A percentile compares a stretch with the other conserved stretches of the same genome.
phyloP scores from a whole-genome alignment of 805 yeast genomes.

The Saccharomycopsis microspora region DNA sequence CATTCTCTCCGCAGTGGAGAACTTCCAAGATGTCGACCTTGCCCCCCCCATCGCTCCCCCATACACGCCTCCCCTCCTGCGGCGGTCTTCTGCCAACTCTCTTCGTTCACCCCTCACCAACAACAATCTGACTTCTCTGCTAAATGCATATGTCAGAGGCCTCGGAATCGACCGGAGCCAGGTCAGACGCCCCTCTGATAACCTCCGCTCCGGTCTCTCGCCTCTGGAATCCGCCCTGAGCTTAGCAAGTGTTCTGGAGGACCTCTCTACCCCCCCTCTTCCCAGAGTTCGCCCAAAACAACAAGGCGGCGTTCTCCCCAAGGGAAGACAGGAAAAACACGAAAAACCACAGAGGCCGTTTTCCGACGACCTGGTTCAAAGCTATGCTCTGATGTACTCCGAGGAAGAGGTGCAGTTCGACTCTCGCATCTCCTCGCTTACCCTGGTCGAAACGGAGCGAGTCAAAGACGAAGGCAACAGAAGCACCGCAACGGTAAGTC shows the following conservation, averaged over 20 bases:
- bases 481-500: too few relatives aligned
- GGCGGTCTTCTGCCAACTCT: constrained; percentile 2
- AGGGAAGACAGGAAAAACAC: background rate
- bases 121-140: constrained; percentile 3
- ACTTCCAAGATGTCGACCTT: constrained; percentile 16
- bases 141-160: constrained; percentile 11
- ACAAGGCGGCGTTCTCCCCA: background rate
- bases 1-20: constrained; percentile 5
- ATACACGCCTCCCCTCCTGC: background rate
- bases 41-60: background rate
- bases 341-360: constrained; percentile 6
- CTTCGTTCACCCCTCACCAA: constrained; percentile 8
- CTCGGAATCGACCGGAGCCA: constrained; percentile 13
- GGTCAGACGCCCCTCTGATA: constrained; percentile 16
- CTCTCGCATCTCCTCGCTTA: constrained; percentile 11
- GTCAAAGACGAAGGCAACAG: too few relatives aligned
- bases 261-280: background rate
- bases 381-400: constrained; percentile 6
- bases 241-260: constrained; percentile 11
- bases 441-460: constrained; percentile 6
- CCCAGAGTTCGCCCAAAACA: background rate
- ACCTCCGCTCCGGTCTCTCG: background rate
- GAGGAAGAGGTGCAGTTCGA: constrained; percentile 10
- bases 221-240: background rate
- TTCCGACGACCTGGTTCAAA: constrained; percentile 13